Evolutionary conservation across 345 rosid genomes (phyloP).

Genomic region (Erucastrum elatum): DNA sequence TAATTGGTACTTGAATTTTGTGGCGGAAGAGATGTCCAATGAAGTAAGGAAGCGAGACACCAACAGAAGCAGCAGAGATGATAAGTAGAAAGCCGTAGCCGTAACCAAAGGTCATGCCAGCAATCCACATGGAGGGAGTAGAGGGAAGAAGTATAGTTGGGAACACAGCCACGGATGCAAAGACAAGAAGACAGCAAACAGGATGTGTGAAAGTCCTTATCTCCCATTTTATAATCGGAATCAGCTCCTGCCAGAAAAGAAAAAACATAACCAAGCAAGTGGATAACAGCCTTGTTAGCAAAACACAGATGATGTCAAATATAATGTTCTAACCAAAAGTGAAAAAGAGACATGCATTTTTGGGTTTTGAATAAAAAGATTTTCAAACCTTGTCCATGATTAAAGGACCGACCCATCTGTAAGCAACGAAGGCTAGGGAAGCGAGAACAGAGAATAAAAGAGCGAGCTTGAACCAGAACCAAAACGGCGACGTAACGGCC

Average conservation of each 20-base stretch:
- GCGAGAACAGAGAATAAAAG: conserved; percentile 50
- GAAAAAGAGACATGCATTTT: background rate
- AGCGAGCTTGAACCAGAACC: conserved; percentile 73
- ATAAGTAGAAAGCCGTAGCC: conserved; percentile 89
- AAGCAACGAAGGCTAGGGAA: conserved; percentile 54
- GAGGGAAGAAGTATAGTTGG: conserved; percentile 85
- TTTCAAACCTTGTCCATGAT: conserved; percentile 76
- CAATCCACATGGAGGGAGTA: conserved; percentile 95
- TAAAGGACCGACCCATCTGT: conserved; percentile 86
- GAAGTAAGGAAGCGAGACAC: conserved; percentile 87
- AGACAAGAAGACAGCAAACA: conserved; percentile 63
- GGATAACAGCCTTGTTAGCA: background rate
- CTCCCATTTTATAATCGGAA: conserved; percentile 92
- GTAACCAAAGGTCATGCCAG: conserved; percentile 95
- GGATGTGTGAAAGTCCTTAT: conserved; percentile 79
- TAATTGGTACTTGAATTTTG: conserved; percentile 58
- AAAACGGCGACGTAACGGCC: conserved; percentile 36
- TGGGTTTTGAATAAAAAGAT: background rate
- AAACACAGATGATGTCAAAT: background rate
- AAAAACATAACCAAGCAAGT: background rate
- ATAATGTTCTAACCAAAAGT: background rate
- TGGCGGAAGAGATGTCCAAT: conserved; percentile 76
- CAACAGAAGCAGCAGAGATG: conserved; percentile 60
- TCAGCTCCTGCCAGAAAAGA: conserved; percentile 61
- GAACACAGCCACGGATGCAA: conserved; percentile 78